A percentile compares a stretch with the other conserved stretches of the same genome.
phyloP scores from a whole-genome alignment of 208 protist genomes.

The Crithidia mellificae region DNA sequence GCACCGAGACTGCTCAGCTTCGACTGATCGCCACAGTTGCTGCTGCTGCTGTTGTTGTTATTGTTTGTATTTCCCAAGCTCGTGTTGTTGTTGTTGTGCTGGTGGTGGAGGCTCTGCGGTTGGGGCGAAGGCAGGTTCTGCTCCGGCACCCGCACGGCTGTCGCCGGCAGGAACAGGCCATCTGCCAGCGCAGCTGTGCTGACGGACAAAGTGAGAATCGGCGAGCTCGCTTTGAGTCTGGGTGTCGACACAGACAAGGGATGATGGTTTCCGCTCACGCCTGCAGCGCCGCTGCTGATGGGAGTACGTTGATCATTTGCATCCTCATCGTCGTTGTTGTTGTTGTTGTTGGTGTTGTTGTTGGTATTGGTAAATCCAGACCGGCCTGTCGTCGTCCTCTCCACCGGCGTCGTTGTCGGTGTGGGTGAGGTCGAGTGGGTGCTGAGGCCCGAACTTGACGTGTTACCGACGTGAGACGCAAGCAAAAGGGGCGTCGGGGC shows the following conservation, averaged over 20 bases:
- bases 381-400: no score
- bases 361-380: no score
- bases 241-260: slow-evolving; percentile 1
- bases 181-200: slow-evolving; percentile 5
- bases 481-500: not conserved
- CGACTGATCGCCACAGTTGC: not conserved
- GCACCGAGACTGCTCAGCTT: not conserved
- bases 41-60: not conserved
- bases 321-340: not conserved
- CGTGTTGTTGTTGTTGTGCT: not conserved
- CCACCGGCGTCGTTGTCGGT: not conserved
- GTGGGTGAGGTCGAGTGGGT: not conserved
- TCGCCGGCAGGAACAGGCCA: not conserved
- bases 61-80: no score
- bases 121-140: not conserved
- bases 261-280: not conserved
- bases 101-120: no score
- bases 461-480: no score
- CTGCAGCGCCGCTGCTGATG: not conserved
- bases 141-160: not conserved
- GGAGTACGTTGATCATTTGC: no score
- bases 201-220: not conserved
- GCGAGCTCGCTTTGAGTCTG: not conserved
- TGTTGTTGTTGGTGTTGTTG: not conserved
- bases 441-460: not conserved